phyloP scores from a whole-genome alignment of 768 basidiomycete genomes.

The Suillus sp. region DNA sequence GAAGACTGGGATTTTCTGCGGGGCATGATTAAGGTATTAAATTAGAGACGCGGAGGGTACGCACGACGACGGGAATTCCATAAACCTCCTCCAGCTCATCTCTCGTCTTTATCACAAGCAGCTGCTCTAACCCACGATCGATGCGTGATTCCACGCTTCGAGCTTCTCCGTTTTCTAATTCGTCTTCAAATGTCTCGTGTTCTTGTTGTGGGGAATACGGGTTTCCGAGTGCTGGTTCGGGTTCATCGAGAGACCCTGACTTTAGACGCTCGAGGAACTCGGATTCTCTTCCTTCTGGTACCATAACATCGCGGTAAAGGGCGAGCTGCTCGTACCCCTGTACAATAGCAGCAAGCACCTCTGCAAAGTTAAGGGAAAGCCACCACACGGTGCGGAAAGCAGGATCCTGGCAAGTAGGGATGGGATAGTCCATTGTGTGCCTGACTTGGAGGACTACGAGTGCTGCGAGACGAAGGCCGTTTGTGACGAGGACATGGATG shows the following conservation, averaged over 20 bases:
- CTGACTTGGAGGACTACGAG: slow-evolving; percentile 56
- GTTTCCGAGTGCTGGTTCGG: slow-evolving; percentile 10
- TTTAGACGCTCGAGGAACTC: slow-evolving; percentile 39
- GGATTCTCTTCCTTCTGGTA: slow-evolving; percentile 43
- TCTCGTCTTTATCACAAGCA: slow-evolving; percentile 62
- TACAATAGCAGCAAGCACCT: slow-evolving; percentile 60
- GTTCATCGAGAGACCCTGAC: slow-evolving; percentile 8
- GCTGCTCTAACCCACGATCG: slow-evolving; percentile 66
- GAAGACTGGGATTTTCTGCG: slow-evolving; percentile 71
- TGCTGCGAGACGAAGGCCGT: slow-evolving; percentile 55
- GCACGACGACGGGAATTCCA: slow-evolving; percentile 75
- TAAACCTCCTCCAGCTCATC: slow-evolving; percentile 82
- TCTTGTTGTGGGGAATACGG: slow-evolving; percentile 5
- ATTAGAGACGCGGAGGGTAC: slow-evolving; percentile 32
- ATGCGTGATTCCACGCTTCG: slow-evolving; percentile 42
- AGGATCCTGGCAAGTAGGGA: slow-evolving; percentile 54
- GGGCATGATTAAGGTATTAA: background rate
- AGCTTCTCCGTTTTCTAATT: slow-evolving; percentile 15
- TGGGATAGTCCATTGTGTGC: slow-evolving; percentile 41
- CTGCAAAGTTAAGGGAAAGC: slow-evolving; percentile 70
- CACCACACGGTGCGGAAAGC: slow-evolving; percentile 76
- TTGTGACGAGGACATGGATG: slow-evolving; percentile 52
- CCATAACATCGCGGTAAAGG: slow-evolving; percentile 70
- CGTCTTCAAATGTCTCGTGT: slow-evolving; percentile 15
- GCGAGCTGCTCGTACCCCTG: slow-evolving; percentile 73